phyloP scores from a whole-genome alignment of 768 basidiomycete genomes.

The Serendipita indica region DNA sequence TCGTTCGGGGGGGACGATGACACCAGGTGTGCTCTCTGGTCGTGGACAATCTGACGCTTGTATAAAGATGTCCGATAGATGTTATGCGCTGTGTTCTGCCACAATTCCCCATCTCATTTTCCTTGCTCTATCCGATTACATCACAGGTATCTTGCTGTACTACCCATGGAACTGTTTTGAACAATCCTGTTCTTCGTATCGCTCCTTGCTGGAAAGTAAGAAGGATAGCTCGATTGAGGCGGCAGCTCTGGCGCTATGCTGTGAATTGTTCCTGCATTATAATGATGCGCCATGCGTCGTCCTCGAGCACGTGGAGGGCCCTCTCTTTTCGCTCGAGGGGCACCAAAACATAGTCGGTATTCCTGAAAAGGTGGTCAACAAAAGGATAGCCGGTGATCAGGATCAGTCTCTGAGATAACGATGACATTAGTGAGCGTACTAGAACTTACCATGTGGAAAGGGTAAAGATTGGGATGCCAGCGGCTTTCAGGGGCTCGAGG shows the following conservation, averaged over 20 bases:
- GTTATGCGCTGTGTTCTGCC: too few species aligned
- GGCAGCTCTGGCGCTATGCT: too few species aligned
- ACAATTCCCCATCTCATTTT: too few species aligned
- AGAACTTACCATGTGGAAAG: constrained; percentile 43
- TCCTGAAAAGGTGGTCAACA: constrained; percentile 27
- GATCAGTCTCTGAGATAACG: not conserved
- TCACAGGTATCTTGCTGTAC: too few species aligned
- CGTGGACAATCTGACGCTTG: too few species aligned
- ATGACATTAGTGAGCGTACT: not conserved
- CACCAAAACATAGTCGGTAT: constrained; percentile 51
- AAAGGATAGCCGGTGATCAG: not conserved
- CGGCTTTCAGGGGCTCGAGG: constrained; percentile 36
- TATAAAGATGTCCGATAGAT: too few species aligned
- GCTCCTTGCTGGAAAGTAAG: not conserved
- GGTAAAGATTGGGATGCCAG: constrained; percentile 41
- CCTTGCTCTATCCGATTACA: too few species aligned
- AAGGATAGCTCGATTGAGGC: not conserved
- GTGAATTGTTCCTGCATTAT: too few species aligned
- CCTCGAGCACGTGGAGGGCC: constrained; percentile 30
- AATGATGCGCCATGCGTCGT: constrained; percentile 36
- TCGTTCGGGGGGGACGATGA: too few species aligned
- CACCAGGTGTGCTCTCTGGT: too few species aligned
- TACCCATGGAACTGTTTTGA: too few species aligned
- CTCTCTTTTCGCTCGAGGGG: constrained; percentile 29
- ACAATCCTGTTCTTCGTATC: not conserved